Percentiles rank a stretch among this genome's conserved stretches.
Evolutionary conservation across 805 yeast genomes (phyloP).

Genomic region (Saccharomyces paradoxus): DNA sequence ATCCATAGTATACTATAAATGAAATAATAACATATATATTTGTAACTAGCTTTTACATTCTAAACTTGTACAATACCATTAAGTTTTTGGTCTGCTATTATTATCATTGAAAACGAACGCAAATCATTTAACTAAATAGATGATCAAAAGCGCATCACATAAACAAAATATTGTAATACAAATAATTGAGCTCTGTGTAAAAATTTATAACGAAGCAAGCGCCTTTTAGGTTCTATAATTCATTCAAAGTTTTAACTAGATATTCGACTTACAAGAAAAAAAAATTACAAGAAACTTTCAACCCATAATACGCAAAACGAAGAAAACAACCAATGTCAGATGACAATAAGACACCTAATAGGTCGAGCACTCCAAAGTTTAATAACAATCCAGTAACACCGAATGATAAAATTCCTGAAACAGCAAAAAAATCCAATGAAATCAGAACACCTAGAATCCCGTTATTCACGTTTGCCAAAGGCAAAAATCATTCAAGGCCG

Average conservation of each 20-base stretch:
- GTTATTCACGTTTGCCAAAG: background rate
- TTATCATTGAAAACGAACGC: background rate
- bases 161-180: background rate
- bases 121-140: background rate
- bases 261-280: background rate
- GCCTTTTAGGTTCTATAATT: background rate
- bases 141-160: background rate
- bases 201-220: background rate
- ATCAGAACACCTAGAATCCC: background rate
- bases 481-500: background rate
- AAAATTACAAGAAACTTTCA: background rate
- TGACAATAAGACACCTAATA: background rate
- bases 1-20: background rate
- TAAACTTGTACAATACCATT: background rate
- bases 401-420: background rate
- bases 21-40: background rate
- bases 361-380: background rate
- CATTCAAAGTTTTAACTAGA: background rate
- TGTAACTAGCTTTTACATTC: background rate
- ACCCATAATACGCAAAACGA: background rate
- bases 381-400: background rate
- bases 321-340: background rate
- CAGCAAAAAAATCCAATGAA: background rate
- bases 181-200: background rate
- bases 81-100: background rate